Evolutionary conservation across 331 rosid species (phyloP).

Genomic region (Prunus yedoensis): DNA sequence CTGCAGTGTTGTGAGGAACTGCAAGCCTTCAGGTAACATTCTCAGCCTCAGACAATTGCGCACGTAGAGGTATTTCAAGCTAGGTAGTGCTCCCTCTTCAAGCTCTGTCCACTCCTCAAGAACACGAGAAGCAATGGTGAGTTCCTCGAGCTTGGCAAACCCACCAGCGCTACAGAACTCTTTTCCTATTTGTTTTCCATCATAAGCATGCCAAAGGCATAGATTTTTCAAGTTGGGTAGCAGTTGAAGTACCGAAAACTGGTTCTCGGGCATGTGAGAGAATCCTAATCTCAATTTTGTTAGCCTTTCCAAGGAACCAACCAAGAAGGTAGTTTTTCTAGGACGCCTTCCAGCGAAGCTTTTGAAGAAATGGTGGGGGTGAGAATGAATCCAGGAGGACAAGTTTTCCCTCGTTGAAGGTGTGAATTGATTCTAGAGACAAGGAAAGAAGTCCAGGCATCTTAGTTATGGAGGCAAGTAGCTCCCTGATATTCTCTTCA

Average conservation of each 20-base stretch:
- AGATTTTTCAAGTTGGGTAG: constrained; percentile 28
- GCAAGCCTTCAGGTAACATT: constrained; percentile 20
- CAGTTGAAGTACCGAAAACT: constrained; percentile 24
- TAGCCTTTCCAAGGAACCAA: constrained; percentile 24
- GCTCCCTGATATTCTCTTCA: constrained; percentile 24
- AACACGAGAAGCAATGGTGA: constrained; percentile 25
- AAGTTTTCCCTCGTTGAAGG: not conserved
- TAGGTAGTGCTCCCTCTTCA: constrained; percentile 32
- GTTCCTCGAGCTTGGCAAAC: constrained; percentile 25
- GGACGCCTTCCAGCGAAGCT: constrained; percentile 17
- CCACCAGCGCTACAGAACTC: constrained; percentile 23
- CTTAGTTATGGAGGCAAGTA: constrained; percentile 23
- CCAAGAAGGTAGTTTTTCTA: constrained; percentile 26
- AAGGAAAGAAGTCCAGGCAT: constrained; percentile 19
- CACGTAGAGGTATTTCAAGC: constrained; percentile 17
- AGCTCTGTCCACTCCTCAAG: constrained; percentile 30
- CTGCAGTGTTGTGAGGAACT: constrained; percentile 20
- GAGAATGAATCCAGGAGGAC: constrained; percentile 24
- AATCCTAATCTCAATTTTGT: constrained; percentile 19
- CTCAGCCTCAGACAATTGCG: constrained; percentile 13
- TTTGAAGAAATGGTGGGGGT: constrained; percentile 24
- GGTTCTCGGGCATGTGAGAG: constrained; percentile 23
- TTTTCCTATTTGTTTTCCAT: constrained; percentile 13
- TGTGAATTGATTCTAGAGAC: constrained; percentile 16
- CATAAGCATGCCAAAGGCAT: constrained; percentile 28